Conservation (phyloP, 176 grass and related monocot genomes). For the Saccharum spontaneum region DNA sequence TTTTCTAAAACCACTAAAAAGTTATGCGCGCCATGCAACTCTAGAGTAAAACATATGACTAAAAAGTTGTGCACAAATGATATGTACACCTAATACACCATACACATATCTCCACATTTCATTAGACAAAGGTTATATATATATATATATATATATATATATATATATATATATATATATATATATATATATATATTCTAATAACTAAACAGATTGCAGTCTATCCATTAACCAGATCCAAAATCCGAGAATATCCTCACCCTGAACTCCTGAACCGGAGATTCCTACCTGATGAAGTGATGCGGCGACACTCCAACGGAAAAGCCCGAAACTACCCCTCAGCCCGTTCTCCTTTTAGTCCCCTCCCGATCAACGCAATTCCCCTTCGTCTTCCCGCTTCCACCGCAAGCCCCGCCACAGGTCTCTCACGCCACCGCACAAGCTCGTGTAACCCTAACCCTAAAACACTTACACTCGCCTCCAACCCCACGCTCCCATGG, state of each 20-base stretch:
- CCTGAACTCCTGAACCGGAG: neutral
- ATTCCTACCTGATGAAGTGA: neutral
- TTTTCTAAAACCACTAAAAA: neutral
- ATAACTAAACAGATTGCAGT: no score
- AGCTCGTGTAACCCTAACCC: constrained; percentile 45
- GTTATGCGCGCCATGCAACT: neutral
- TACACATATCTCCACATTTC: no score
- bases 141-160: no score
- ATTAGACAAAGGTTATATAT: no score
- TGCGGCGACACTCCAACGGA: neutral
- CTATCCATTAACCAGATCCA: no score
- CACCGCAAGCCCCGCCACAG: constrained; percentile 29
- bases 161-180: no score
- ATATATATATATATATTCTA: no score
- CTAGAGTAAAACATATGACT: neutral
- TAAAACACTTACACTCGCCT: neutral
- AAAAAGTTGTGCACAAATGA: neutral
- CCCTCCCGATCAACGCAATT: neutral
- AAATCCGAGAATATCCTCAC: neutral
- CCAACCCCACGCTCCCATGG: constrained; percentile 38
- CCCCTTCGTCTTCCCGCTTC: constrained; percentile 39
- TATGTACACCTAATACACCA: no score
- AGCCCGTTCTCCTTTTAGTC: neutral
- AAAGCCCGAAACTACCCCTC: constrained; percentile 12
- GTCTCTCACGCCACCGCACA: neutral